Conservation (phyloP, 2,329 filamentous ascomycete genomes). For the Stenocarpella maydis region DNA sequence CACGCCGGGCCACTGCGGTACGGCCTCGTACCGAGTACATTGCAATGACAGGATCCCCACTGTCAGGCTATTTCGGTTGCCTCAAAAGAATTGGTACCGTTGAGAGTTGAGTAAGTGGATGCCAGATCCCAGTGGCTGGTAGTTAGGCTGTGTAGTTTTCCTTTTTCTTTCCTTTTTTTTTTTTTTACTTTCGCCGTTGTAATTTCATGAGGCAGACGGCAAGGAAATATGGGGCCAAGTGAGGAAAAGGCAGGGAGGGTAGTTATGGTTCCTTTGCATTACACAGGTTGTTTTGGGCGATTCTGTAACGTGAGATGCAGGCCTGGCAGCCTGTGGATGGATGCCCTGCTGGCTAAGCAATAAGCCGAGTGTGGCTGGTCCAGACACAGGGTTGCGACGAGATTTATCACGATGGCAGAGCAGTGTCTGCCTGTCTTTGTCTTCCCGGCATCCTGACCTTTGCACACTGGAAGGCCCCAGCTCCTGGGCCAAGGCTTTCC, state of each 20-base stretch:
- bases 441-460: not conserved
- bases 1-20: not conserved
- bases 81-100: not conserved
- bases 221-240: not conserved
- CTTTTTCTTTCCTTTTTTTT: not conserved
- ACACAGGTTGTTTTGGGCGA: slow-evolving; percentile 15
- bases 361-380: slow-evolving; percentile 9
- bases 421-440: not conserved
- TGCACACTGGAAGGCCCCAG: not conserved
- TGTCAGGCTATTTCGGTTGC: slow-evolving; percentile 25
- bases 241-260: not conserved
- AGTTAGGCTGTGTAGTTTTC: not conserved
- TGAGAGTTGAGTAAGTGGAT: slow-evolving; percentile 1
- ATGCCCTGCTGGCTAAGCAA: slow-evolving; percentile 17
- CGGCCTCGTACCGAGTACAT: slow-evolving; percentile 14
- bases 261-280: slow-evolving; percentile 16
- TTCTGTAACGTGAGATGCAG: slow-evolving; percentile 25
- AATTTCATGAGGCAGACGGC: not conserved
- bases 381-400: not conserved
- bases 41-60: not conserved
- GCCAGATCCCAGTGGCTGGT: not conserved
- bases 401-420: not conserved
- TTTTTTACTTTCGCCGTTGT: slow-evolving; percentile 14
- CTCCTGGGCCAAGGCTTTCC: slow-evolving; percentile 8
- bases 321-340: not conserved